phyloP scores from a whole-genome alignment of 2,329 filamentous ascomycete genomes.

The Fusarium robinianum region DNA sequence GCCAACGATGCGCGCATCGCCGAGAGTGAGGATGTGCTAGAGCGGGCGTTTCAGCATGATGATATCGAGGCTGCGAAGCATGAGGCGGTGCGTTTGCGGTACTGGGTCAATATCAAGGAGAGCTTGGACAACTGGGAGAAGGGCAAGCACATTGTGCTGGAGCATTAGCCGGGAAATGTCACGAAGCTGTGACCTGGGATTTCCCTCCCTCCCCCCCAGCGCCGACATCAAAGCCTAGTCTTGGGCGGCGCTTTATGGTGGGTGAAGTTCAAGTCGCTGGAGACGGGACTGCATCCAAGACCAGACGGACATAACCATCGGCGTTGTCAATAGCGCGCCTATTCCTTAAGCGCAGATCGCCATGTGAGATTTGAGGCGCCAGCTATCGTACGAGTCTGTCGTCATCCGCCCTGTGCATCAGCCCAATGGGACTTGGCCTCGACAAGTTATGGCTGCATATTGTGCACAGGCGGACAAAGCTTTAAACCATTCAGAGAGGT shows the following conservation, averaged over 20 bases:
- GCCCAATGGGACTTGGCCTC: conserved; percentile 5
- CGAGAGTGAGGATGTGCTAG: conserved; percentile 66
- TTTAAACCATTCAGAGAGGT: neutral
- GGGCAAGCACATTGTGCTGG: conserved; percentile 64
- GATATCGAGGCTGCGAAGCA: conserved; percentile 68
- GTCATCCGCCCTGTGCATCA: conserved; percentile 10
- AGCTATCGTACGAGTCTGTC: conserved; percentile 10
- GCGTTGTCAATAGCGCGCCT: conserved; percentile 5
- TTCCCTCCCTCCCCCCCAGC: neutral
- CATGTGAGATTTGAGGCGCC: conserved; percentile 1
- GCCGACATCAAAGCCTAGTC: too few relatives aligned
- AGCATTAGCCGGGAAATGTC: conserved; percentile 46
- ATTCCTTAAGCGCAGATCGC: neutral
- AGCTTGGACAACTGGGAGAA: conserved; percentile 83
- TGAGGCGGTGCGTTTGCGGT: conserved; percentile 79
- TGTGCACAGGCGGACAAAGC: neutral
- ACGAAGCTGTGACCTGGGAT: neutral
- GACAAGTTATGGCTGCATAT: neutral
- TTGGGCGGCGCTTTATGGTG: too few relatives aligned
- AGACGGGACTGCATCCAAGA: too few relatives aligned
- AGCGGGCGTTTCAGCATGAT: conserved; percentile 65
- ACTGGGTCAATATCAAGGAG: conserved; percentile 88
- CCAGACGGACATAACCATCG: neutral
- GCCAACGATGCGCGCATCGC: conserved; percentile 72
- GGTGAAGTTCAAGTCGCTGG: too few relatives aligned